Evolutionary conservation across 2,329 filamentous ascomycete genomes (phyloP), one percentile per base, ranked within the genome.

Genomic region (Metarhizium album): DNA sequence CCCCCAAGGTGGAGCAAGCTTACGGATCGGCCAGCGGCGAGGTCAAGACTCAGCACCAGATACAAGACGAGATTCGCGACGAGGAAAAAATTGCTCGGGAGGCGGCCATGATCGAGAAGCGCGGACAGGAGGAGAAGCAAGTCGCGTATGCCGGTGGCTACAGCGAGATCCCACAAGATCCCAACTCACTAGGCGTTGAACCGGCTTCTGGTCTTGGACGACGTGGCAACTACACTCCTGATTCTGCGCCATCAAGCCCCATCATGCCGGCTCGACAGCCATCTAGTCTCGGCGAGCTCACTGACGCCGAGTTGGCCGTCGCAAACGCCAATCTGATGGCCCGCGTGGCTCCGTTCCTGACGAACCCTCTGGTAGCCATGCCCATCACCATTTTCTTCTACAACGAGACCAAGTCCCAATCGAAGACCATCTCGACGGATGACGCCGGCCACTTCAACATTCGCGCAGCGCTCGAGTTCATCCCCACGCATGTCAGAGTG

Each of bases 341-440:
- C 48, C 79, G 93, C 49, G 75, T 98, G 42, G 84, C 83, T 14
- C 93, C 93, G 0, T 98, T 98, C 64, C 79, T 98, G 70, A 89
- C 89, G 1, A 90, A 84, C 40, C 89, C 93, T 0, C 72, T 90
- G 51, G 80, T 84, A 1, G 80, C 85, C 47, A 78, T 83, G 20
- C 84, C 90, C 0, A 84, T 98, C 49, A 96, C 90, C 0, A 74
- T 95, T 1, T 96, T 97, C 72, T 97, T 98, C 67, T 98, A 94
- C 70, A 93, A 97, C 60, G 82, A 94, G 14, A 70, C 77, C 2
- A 77, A 83, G 47, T 95, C 91, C 1, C 84, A 90, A 59, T 94
- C 91, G 27, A 80, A 86, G 48, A 95, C 87, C 1, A 81, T 95
- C 3, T 78, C 80, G 55, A 98, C 94, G 0, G 86, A 96, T 61